Base-by-base conservation (phyloP, 495 filamentous ascomycete species). In the Recurvomyces mirabilis region DNA sequence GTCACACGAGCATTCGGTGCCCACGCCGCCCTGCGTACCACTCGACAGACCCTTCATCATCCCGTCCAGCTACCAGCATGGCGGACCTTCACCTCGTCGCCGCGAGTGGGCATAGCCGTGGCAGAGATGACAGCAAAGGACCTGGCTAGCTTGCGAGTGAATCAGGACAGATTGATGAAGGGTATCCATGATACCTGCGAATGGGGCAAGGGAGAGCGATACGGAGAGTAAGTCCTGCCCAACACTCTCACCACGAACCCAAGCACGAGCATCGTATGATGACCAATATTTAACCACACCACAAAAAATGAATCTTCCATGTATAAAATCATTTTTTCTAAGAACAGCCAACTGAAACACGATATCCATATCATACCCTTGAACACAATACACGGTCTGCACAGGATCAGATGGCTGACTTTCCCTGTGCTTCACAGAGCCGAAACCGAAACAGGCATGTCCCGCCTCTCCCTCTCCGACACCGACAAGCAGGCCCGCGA, bases 401-500 rank as follows among this genome's bases (percentile, higher is more conserved):
- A n/a, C n/a, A n/a, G n/a, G n/a, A n/a, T n/a, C n/a, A n/a, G n/a
- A n/a, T n/a, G n/a, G n/a, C n/a, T n/a, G n/a, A n/a, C n/a, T n/a
- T n/a, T n/a, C n/a, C n/a, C n/a, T n/a, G n/a, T n/a, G n/a, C n/a
- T n/a, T n/a, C n/a, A n/a, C n/a, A n/a, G n/a, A n/a, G n/a, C 60
- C 19, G 52, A 67, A 32, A 78, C 70, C 32, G 75, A 83, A 39
- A 77, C 71, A 17, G 78, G 78, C 37, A 81, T 82, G 77, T 72
- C 70, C 41, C 74, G 68, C 17, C 74, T 87, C 3, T 66, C 84
- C 14, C 63, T 89, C 19, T 77, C 77, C 23, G 72, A 84, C 54
- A 67, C 76, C 17, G 84, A 87, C 60, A 83, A 80, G 53, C 55
- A 71, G 49, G 82, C 72, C 15, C 74, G 83, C 25, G 74, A 84